Evolutionary conservation across 306 rosid species (phyloP).

Genomic region (Vicia sativa): DNA sequence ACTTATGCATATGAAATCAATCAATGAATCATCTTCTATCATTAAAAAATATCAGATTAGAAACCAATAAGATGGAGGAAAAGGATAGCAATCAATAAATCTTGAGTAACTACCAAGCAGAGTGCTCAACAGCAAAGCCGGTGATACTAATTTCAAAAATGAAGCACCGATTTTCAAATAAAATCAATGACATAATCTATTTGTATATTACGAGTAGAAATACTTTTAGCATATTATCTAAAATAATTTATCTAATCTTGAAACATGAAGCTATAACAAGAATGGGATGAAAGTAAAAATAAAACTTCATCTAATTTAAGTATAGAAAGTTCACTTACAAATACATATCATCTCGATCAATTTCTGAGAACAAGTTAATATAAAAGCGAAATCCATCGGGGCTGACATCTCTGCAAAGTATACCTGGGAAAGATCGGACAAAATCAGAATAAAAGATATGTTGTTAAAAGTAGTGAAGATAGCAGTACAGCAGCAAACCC

Average conservation of each 20-base stretch:
- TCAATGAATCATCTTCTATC: constrained; percentile 20
- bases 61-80: constrained; percentile 26
- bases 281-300: background rate
- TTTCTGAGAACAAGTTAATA: constrained; percentile 70
- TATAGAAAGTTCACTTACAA: constrained; percentile 62
- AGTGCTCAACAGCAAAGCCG: constrained; percentile 13
- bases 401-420: constrained; percentile 90
- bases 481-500: constrained; percentile 51
- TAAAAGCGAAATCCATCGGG: constrained; percentile 93
- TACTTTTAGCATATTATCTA: constrained; percentile 2
- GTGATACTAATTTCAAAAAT: background rate
- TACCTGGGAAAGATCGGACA: constrained; percentile 59
- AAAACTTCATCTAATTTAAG: background rate
- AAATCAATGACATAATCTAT: background rate
- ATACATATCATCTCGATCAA: constrained; percentile 57
- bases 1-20: constrained; percentile 19
- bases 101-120: constrained; percentile 20
- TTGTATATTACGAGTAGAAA: constrained; percentile 9
- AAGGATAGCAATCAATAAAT: constrained; percentile 14
- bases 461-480: constrained; percentile 16
- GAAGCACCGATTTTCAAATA: constrained; percentile 18
- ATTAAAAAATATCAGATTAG: constrained; percentile 1
- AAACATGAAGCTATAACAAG: constrained; percentile 25
- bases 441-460: constrained; percentile 29
- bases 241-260: background rate